A percentile compares a stretch with the other conserved stretches of the same genome.
phyloP scores from a whole-genome alignment of 306 rosid species.

The Trifolium subterraneum region DNA sequence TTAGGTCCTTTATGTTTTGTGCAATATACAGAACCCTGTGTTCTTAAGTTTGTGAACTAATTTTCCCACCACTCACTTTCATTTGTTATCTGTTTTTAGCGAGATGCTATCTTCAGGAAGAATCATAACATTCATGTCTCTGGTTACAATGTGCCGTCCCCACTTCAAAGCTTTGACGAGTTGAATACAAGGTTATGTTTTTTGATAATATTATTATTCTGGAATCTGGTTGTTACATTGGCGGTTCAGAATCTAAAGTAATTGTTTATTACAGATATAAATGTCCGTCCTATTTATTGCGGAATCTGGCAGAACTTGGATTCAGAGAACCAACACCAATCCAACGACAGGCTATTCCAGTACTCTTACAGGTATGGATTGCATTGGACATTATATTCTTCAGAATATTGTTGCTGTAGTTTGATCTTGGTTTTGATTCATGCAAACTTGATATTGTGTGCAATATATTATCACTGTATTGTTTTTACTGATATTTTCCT shows the following conservation, averaged over 20 bases:
- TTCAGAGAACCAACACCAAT: slow-evolving; percentile 91
- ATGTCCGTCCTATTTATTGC: slow-evolving; percentile 63
- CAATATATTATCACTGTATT: not conserved
- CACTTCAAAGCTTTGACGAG: slow-evolving; percentile 78
- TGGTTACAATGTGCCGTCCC: slow-evolving; percentile 80
- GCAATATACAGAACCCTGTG: not conserved
- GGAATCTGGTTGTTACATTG: too few species aligned
- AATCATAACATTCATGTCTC: slow-evolving; percentile 78
- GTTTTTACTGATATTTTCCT: not conserved
- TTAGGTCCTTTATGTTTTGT: slow-evolving; percentile 47
- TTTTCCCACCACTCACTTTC: slow-evolving; percentile 6
- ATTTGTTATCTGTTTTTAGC: slow-evolving; percentile 47
- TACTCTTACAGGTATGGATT: slow-evolving; percentile 79
- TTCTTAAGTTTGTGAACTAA: slow-evolving; percentile 3
- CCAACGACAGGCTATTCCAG: slow-evolving; percentile 97
- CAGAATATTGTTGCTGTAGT: not conserved
- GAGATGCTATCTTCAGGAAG: slow-evolving; percentile 75
- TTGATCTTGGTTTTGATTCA: slow-evolving; percentile 20
- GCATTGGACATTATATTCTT: not conserved
- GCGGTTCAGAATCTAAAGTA: slow-evolving; percentile 38
- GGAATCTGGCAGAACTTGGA: slow-evolving; percentile 76
- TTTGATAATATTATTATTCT: slow-evolving; percentile 5
- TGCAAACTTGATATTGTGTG: slow-evolving; percentile 1
- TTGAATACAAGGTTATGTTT: slow-evolving; percentile 75
- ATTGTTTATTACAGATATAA: slow-evolving; percentile 59